These are phyloP conservation scores for Geotrichum macrosporum DNA, from an alignment of 1,139 yeast genomes.

Conservation along the genomic window DNA sequence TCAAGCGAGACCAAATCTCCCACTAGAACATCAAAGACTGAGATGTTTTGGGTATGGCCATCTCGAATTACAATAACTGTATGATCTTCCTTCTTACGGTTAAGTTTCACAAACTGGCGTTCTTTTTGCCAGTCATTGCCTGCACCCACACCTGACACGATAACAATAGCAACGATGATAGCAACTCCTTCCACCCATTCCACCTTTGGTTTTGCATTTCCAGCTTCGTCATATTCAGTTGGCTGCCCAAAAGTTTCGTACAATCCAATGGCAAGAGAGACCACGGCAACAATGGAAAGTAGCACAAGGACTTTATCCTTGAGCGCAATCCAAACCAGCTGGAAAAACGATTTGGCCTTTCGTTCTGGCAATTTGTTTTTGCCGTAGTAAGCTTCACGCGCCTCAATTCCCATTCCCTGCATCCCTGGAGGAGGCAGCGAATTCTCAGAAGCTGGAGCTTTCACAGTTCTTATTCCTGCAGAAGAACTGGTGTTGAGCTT, in stretches of 20 bases:
- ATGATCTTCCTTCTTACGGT: conserved; percentile 73
- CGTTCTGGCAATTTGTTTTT: conserved; percentile 66
- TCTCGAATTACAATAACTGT: conserved; percentile 70
- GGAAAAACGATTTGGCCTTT: conserved; percentile 60
- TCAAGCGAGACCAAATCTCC: conserved; percentile 81
- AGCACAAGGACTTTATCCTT: conserved; percentile 87
- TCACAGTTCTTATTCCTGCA: conserved; percentile 13
- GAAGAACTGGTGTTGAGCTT: conserved; percentile 17
- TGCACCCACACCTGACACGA: conserved; percentile 91
- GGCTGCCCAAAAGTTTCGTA: conserved; percentile 90
- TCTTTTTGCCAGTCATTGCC: conserved; percentile 95
- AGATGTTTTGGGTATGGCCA: conserved; percentile 62
- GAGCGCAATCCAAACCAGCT: conserved; percentile 75
- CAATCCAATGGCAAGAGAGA: conserved; percentile 84
- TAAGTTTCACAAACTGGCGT: conserved; percentile 81
- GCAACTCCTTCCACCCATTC: conserved; percentile 99
- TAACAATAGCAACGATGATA: conserved; percentile 81
- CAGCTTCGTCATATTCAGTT: conserved; percentile 70
- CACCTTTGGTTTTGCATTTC: conserved; percentile 68
- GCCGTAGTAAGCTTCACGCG: conserved; percentile 47
- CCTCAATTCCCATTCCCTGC: background rate
- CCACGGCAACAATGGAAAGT: conserved; percentile 77
- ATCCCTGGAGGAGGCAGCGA: background rate
- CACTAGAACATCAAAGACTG: conserved; percentile 71
- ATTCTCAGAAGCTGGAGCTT: background rate